These are phyloP conservation scores for Protomyces pachydermus DNA, from an alignment of 1,139 yeast species.

Conservation along the genomic window DNA sequence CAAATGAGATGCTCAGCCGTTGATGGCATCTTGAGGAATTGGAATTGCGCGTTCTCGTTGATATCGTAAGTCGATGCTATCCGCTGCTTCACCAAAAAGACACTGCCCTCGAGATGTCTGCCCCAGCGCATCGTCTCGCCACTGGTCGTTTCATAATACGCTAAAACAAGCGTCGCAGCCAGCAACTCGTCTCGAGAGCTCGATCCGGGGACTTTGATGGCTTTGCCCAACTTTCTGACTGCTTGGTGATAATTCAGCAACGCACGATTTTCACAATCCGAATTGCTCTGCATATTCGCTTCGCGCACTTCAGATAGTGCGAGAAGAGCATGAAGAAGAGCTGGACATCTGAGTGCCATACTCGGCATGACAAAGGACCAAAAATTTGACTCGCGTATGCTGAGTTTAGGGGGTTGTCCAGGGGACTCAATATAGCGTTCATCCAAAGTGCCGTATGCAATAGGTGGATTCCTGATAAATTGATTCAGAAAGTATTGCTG, in stretches of 20 bases:
- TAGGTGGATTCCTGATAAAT: background rate
- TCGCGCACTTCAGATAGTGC: conserved; percentile 30
- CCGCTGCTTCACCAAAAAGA: conserved; percentile 17
- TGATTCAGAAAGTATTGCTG: background rate
- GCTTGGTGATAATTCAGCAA: conserved; percentile 30
- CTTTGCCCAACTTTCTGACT: conserved; percentile 27
- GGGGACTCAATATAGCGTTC: background rate
- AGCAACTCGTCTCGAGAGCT: conserved; percentile 25
- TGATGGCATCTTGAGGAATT: background rate
- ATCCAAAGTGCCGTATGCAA: background rate
- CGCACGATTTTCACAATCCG: conserved; percentile 27
- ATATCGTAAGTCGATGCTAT: background rate
- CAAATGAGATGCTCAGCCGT: conserved; percentile 20
- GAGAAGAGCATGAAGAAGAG: conserved; percentile 30
- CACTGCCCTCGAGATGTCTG: conserved; percentile 30
- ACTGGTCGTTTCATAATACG: conserved; percentile 29
- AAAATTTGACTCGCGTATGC: conserved; percentile 19
- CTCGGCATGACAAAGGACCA: conserved; percentile 31
- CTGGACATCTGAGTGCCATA: conserved; percentile 29
- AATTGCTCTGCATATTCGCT: conserved; percentile 9
- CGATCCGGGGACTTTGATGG: conserved; percentile 4
- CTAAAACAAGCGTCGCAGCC: conserved; percentile 30
- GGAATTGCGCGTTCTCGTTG: background rate
- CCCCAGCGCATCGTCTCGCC: conserved; percentile 32
- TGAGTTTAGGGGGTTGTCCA: background rate